A percentile compares a stretch with the other conserved stretches of the same genome.
These are phyloP conservation scores for Neurospora tetraspora DNA, from an alignment of 495 filamentous ascomycete species.

Conservation along the genomic window DNA sequence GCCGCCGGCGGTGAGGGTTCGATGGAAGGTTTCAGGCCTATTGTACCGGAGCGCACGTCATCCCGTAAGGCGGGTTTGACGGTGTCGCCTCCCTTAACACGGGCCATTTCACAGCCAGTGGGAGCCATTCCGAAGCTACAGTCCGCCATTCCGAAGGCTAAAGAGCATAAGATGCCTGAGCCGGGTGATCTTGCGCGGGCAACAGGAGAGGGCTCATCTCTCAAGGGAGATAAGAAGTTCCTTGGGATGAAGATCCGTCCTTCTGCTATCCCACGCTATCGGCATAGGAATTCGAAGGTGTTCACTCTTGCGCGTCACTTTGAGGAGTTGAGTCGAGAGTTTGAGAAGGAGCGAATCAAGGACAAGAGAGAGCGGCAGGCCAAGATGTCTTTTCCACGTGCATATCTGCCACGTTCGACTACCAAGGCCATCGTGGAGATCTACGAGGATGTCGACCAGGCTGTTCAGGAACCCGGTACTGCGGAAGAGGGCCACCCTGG, in stretches of 20 bases:
- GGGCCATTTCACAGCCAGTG: conserved; percentile 61
- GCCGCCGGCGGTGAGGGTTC: conserved; percentile 5
- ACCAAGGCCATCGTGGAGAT: conserved; percentile 94
- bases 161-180: conserved; percentile 26
- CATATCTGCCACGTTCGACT: conserved; percentile 74
- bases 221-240: conserved; percentile 59
- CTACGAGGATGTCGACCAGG: conserved; percentile 84
- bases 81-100: conserved; percentile 55
- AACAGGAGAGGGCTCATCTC: conserved; percentile 19
- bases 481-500: conserved; percentile 49
- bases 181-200: conserved; percentile 20
- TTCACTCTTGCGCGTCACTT: conserved; percentile 88
- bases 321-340: conserved; percentile 90
- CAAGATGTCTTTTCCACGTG: conserved; percentile 69
- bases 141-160: conserved; percentile 21
- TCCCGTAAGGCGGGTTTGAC: conserved; percentile 31
- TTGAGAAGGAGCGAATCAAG: conserved; percentile 85
- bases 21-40: conserved; percentile 5
- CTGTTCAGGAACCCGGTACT: conserved; percentile 74
- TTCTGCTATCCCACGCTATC: conserved; percentile 83
- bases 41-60: conserved; percentile 27
- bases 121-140: conserved; percentile 24
- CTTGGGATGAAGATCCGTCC: conserved; percentile 53
- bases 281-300: conserved; percentile 65
- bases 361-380: conserved; percentile 75